These are phyloP conservation scores for Aspergillus sp. DNA, from an alignment of 2,329 filamentous ascomycete genomes.

Conservation along the genomic window DNA sequence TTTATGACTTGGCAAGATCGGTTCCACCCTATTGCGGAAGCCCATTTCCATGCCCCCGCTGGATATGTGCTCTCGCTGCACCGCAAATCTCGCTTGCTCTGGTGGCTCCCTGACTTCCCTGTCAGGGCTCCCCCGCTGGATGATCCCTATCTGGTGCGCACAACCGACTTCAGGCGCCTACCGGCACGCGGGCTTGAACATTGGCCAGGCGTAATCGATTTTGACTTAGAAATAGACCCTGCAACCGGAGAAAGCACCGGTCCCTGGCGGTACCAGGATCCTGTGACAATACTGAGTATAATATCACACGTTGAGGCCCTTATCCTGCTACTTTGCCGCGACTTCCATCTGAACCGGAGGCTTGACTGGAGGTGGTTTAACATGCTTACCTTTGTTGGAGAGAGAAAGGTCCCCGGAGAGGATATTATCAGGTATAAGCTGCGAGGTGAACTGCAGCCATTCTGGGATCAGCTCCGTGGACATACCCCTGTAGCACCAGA, in stretches of 20 bases:
- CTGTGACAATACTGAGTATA: not conserved
- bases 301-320: not conserved
- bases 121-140: not conserved
- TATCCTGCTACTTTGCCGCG: not conserved
- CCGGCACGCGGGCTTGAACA: not conserved
- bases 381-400: not conserved
- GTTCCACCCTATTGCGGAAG: not conserved
- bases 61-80: not conserved
- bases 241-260: no score
- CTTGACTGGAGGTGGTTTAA: not conserved
- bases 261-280: not conserved
- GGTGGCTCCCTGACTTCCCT: not conserved
- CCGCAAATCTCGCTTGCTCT: not conserved
- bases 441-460: not conserved
- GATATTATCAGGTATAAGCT: not conserved
- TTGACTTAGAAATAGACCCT: not conserved
- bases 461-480: not conserved
- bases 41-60: not conserved
- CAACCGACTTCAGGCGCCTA: not conserved
- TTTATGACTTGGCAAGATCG: not conserved
- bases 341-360: not conserved
- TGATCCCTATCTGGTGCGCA: not conserved
- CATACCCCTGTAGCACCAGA: not conserved
- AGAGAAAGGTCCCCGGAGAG: not conserved
- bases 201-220: not conserved